These are phyloP conservation scores for Cladosporium colombiae DNA, from an alignment of 2,329 filamentous ascomycete species.

Conservation along the genomic window DNA sequence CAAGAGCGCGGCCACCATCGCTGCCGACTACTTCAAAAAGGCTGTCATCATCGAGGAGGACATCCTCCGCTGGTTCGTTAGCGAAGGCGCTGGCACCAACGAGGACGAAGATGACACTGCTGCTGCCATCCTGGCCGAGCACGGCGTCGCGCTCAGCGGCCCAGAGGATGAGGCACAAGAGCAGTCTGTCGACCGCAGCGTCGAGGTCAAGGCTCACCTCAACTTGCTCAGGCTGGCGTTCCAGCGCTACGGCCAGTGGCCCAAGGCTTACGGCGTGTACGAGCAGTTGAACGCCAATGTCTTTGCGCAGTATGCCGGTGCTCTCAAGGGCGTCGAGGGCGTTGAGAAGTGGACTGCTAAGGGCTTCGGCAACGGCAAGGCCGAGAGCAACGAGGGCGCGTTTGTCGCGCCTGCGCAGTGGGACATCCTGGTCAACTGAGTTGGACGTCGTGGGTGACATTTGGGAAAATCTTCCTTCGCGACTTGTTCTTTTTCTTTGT, in stretches of 20 bases:
- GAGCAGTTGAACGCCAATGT: constrained; percentile 49
- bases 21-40: constrained; percentile 44
- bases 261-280: constrained; percentile 52
- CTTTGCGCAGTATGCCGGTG: constrained; percentile 42
- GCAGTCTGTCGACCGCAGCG: constrained; percentile 31
- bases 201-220: constrained; percentile 41
- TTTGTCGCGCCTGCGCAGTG: constrained; percentile 38
- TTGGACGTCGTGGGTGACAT: too few species aligned
- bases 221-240: constrained; percentile 42
- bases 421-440: constrained; percentile 29
- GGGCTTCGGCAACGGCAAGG: constrained; percentile 49
- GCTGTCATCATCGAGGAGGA: constrained; percentile 39
- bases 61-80: constrained; percentile 33
- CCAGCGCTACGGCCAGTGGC: constrained; percentile 47
- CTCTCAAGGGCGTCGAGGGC: constrained; percentile 46
- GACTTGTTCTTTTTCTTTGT: neutral
- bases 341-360: constrained; percentile 53
- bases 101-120: constrained; percentile 41
- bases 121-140: constrained; percentile 39
- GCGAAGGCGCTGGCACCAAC: constrained; percentile 30
- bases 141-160: constrained; percentile 36
- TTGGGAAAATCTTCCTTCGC: too few species aligned
- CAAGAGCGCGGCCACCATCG: constrained; percentile 37
- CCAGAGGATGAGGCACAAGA: constrained; percentile 28
- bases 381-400: constrained; percentile 42